These are phyloP conservation scores for Leccinum obscurum DNA, from an alignment of 768 basidiomycete genomes.

Conservation along the genomic window DNA sequence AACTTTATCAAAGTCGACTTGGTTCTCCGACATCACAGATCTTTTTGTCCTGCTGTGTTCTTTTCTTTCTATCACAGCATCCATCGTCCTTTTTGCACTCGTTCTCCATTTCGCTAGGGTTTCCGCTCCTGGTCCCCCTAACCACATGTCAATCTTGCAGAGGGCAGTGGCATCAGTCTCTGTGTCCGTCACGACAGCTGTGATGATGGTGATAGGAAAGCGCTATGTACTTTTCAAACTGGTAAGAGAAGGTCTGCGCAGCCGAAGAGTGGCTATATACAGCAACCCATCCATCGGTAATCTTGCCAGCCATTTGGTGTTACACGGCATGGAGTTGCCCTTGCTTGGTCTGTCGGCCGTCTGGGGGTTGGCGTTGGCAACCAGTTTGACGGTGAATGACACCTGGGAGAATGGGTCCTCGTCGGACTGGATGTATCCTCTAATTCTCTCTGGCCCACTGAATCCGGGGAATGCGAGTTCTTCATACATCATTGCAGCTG, in stretches of 20 bases:
- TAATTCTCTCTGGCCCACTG: background rate
- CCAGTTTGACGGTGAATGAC: background rate
- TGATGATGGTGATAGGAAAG: background rate
- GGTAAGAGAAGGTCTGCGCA: background rate
- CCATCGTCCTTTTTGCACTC: background rate
- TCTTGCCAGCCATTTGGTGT: background rate
- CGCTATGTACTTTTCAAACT: background rate
- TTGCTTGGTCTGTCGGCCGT: conserved; percentile 6
- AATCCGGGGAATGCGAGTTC: background rate
- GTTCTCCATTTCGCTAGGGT: background rate
- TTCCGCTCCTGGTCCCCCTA: background rate
- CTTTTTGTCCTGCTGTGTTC: background rate
- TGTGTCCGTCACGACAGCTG: background rate
- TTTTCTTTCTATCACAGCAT: background rate
- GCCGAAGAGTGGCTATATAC: conserved; percentile 7
- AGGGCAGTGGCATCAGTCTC: background rate
- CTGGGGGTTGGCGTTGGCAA: background rate
- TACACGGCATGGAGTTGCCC: background rate
- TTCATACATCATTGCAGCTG: background rate
- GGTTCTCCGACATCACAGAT: background rate
- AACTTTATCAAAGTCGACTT: background rate
- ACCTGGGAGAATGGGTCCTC: background rate
- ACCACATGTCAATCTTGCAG: background rate
- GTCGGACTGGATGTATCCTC: background rate
- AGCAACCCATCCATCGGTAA: background rate